Evolutionary conservation across 371 early-diverging fungal genomes (phyloP).

Genomic region (Mortierella sp.): DNA sequence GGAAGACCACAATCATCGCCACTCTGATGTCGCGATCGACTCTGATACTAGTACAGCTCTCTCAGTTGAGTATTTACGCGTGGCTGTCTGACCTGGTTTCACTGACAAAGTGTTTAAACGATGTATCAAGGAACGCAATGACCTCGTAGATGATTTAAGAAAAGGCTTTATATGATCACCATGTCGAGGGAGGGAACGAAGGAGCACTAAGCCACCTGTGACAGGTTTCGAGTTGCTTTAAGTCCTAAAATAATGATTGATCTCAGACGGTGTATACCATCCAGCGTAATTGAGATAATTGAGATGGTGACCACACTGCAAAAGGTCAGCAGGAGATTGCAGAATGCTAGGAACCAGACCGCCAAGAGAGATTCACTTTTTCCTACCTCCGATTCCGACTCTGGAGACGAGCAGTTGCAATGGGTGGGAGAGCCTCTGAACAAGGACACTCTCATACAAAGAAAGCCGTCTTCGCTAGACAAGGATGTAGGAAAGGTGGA

Average conservation of each 20-base stretch:
- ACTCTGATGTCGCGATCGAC: neutral
- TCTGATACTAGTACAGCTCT: neutral
- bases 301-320: constrained; percentile 25
- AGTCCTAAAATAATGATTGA: no score
- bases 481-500: neutral
- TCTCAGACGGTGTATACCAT: no score
- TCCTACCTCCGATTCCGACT: constrained; percentile 32
- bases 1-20: constrained; percentile 67
- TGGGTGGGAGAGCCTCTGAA: constrained; percentile 52
- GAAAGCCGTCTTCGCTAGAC: constrained; percentile 1
- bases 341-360: constrained; percentile 20
- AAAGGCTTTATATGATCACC: no score
- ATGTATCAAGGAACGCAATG: no score
- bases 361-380: constrained; percentile 17
- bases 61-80: no score
- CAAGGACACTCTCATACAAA: constrained; percentile 30
- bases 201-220: no score
- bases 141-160: no score
- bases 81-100: no score
- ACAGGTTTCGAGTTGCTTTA: no score
- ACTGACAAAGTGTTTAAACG: no score
- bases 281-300: neutral
- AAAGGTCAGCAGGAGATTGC: constrained; percentile 20
- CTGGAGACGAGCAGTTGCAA: constrained; percentile 28
- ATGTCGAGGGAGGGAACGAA: no score